Evolutionary conservation across 108 stramenopile species (phyloP), one percentile per base, ranked within the genome.

Genomic region (Stephanodiscus triporus): DNA sequence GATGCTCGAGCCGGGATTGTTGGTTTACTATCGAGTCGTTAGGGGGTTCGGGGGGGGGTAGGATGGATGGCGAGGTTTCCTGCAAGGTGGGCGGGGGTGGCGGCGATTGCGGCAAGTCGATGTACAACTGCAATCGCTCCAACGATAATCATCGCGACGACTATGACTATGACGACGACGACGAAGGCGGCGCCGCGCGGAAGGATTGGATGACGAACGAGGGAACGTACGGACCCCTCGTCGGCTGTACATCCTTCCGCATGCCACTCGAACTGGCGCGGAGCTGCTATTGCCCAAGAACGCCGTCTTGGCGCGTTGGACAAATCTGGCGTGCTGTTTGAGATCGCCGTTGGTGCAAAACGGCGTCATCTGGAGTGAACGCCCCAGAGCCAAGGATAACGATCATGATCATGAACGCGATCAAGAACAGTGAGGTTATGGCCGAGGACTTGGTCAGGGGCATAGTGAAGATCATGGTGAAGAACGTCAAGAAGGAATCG

Each of bases 191-290:
- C 8, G 79, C 90, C 48, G 64, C 86, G 2, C 63, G 89, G 0
- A 91, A 89, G 60, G 93, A 94, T 76, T 94, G 93, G 93, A 86
- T 91, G 84, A 94, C 93, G 17, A 84, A 89, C 68, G 93, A 94
- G 76, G 91, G 88, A 29, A 80, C 85, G 0, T 94, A 94, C 66
- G 93, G 93, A 32, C 84, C 84, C 54, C 78, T 94, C 14, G 73
- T 83, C 53, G 91, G 91, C 30, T 89, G 91, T 9, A 90, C 88
- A 1, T 68, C 80, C 4, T 67, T 66, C 9, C 72, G 78, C 36
- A 78, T 94, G 13, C 82, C 93, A 1, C 63, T 88, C 11, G 93
- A 89, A 50, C 72, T 94, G 78, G 89, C 93, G 3, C 77, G 90
- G 86, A 90, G 47, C 68, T 94, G 27, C 49, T 94, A 30, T 66